These are phyloP conservation scores for Dipodascopsis uninucleata DNA, from an alignment of 805 yeast species.

Conservation along the genomic window DNA sequence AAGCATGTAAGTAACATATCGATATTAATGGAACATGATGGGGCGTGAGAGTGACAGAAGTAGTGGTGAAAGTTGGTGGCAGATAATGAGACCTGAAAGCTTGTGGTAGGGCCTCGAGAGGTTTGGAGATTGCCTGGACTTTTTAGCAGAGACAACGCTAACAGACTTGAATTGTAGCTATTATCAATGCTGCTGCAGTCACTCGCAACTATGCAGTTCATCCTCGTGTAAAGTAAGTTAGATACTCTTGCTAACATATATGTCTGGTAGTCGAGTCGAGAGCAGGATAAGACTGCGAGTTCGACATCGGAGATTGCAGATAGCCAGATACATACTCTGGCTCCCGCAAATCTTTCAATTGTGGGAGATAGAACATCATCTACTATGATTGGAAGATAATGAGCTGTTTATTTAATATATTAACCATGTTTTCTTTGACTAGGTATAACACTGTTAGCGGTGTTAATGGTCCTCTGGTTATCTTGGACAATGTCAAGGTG, in stretches of 20 bases:
- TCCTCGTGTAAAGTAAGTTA: conserved; percentile 31
- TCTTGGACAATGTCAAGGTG: conserved; percentile 69
- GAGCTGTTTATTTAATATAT: too few species aligned
- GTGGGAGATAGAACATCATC: neutral
- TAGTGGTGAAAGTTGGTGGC: neutral
- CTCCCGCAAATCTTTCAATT: too few species aligned
- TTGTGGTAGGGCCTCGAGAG: neutral
- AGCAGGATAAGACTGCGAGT: too few species aligned
- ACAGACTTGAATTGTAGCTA: conserved; percentile 23
- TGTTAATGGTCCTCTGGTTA: conserved; percentile 97
- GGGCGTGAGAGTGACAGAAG: neutral
- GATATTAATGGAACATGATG: neutral
- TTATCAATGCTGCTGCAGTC: conserved; percentile 32
- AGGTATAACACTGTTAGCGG: conserved; percentile 97
- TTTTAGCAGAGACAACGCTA: neutral
- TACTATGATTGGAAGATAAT: neutral
- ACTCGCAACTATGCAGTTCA: conserved; percentile 30
- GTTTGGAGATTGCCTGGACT: neutral
- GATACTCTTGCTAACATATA: too few species aligned
- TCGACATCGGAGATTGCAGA: too few species aligned
- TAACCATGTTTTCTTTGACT: conserved; percentile 33
- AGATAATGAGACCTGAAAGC: too few species aligned
- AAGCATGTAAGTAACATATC: conserved; percentile 26
- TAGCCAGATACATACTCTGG: too few species aligned
- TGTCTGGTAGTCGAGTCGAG: too few species aligned